phyloP scores from a whole-genome alignment of 2,329 filamentous ascomycete species.

The Cladosporium sp. region DNA sequence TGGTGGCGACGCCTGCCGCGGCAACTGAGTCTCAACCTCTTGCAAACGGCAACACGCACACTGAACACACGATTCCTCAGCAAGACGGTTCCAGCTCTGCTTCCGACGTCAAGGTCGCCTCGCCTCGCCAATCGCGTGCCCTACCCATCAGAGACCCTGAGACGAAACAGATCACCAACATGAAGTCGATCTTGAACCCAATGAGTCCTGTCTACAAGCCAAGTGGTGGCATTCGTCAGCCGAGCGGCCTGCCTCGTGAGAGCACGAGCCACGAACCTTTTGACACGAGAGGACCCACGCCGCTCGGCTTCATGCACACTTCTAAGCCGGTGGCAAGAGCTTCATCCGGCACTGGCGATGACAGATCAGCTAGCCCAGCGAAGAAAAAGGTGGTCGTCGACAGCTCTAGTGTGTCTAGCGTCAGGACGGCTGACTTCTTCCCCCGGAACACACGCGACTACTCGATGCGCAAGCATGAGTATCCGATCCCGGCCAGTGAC shows the following conservation, averaged over 20 bases:
- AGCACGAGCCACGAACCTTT: not conserved
- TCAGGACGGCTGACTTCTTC: slow-evolving; percentile 44
- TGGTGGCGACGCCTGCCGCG: not conserved
- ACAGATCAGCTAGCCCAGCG: slow-evolving; percentile 6
- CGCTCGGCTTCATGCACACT: slow-evolving; percentile 3
- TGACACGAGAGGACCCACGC: not conserved
- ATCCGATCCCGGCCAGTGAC: slow-evolving; percentile 25
- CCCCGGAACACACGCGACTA: slow-evolving; percentile 42
- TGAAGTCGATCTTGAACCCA: slow-evolving; percentile 40
- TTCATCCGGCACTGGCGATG: slow-evolving; percentile 10
- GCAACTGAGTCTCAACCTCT: not conserved
- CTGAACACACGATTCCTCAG: slow-evolving; percentile 27
- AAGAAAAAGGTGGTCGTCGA: slow-evolving; percentile 31
- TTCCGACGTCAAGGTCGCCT: slow-evolving; percentile 27
- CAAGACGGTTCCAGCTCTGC: slow-evolving; percentile 32
- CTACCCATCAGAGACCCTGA: slow-evolving; percentile 40
- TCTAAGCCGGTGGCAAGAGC: not conserved
- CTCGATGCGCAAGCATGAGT: slow-evolving; percentile 38
- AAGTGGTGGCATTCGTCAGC: slow-evolving; percentile 21
- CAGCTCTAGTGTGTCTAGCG: slow-evolving; percentile 41
- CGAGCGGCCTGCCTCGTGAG: not conserved
- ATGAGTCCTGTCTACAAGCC: slow-evolving; percentile 44
- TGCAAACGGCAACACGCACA: not conserved
- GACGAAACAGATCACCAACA: slow-evolving; percentile 26
- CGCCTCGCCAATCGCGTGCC: slow-evolving; percentile 34